Base-by-base conservation (phyloP, 2,329 filamentous ascomycete genomes). In the Drechslerella dactyloides region DNA sequence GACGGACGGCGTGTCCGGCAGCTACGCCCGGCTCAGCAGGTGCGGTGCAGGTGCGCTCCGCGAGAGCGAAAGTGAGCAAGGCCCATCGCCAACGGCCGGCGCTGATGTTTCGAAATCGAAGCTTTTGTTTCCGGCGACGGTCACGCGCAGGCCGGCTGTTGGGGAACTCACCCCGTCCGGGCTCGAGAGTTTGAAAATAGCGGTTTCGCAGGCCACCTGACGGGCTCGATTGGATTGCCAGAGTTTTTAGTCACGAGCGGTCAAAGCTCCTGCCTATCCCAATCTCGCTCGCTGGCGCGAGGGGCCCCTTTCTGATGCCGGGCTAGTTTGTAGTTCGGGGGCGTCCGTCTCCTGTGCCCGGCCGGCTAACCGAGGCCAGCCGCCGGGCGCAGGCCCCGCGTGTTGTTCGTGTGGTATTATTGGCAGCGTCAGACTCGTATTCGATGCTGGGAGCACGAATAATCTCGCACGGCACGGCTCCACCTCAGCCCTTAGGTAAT, bases 401-500 rank as follows among this genome's bases (percentile, higher is more conserved):
- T 54, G 65, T 69, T 69, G 65, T 58, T 46, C 19, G 44, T 62
- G 65, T 69, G 52, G 65, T 63, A 69, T 69, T 69, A 57, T 69
- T 30, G 44, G 15, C 44, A 48, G n/a, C n/a, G 19, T 42, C 27
- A 33, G 27, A 33, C 27, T 33, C 27, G 27, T 33, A 33, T 33
- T 33, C 27, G 27, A 8, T 4, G 27, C 27, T 8, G 4, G 27
- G 27, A 33, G 27, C 27, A 33, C 27, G 27, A 33, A 33, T 33
- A 33, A 33, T 33, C 27, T 33, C 27, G 27, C 27, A 33, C 27
- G 27, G 27, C 27, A 33, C 27, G 27, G 37, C 37, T 15, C n/a
- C 37, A 42, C 4, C 11, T 42, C 37, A 17, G n/a, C n/a, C 11
- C 13, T 42, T 48, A 48, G 19, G n/a, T 10, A 23, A 10, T 23